Conservation (phyloP, 2,329 filamentous ascomycete genomes). For the Thielaviopsis punctulata region DNA sequence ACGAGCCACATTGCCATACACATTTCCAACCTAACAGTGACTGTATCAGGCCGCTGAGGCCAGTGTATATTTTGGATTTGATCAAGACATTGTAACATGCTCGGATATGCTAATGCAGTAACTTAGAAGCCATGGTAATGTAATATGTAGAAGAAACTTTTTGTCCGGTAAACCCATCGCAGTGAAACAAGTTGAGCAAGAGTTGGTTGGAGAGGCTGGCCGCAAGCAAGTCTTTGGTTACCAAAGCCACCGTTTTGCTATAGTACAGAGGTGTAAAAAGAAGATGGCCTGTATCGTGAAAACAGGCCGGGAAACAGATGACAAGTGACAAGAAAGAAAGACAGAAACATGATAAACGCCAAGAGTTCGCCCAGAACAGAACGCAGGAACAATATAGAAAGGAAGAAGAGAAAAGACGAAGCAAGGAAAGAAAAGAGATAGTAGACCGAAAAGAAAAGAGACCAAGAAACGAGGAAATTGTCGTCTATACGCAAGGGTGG, state of each 20-base stretch:
- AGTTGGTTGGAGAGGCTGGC: too few species aligned
- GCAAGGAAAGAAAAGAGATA: background rate
- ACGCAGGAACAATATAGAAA: background rate
- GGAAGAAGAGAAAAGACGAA: background rate
- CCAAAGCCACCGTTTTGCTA: background rate
- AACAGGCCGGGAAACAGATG: background rate
- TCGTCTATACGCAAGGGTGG: background rate
- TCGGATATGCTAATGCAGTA: constrained; percentile 7
- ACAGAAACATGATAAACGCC: constrained; percentile 10
- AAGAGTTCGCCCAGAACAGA: constrained; percentile 4
- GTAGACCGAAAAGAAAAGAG: background rate
- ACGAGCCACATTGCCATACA: background rate
- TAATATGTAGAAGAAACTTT: constrained; percentile 1
- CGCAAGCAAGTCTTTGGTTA: background rate
- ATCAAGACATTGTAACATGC: constrained; percentile 3
- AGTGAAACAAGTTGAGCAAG: background rate
- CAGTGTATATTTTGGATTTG: constrained; percentile 3
- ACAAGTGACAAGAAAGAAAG: background rate
- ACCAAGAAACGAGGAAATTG: background rate
- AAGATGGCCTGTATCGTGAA: background rate
- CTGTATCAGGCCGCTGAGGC: background rate
- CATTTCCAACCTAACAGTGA: background rate
- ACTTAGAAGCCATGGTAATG: constrained; percentile 1
- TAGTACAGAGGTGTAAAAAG: background rate
- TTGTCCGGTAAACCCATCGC: background rate